Evolutionary conservation across 257 asterid genomes (phyloP).

Genomic region (Solanum dulcamara): DNA sequence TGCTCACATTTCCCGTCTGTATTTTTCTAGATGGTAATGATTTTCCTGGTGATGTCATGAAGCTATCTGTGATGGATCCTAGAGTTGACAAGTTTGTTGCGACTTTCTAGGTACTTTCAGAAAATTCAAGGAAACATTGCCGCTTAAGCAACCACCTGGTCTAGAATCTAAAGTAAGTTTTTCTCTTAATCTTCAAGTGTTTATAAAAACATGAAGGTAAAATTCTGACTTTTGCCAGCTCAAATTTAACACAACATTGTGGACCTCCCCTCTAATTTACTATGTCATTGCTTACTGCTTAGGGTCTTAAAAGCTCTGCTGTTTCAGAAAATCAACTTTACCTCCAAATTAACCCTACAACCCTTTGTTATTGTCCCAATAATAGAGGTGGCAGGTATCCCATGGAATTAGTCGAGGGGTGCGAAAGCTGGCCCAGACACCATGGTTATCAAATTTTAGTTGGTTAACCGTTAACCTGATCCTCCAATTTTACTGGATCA

Average conservation of each 20-base stretch:
- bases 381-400: too few relatives aligned
- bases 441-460: too few relatives aligned
- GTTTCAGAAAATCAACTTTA: background rate
- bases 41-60: background rate
- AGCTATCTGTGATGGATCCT: background rate
- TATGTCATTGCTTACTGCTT: background rate
- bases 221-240: background rate
- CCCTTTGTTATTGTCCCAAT: background rate
- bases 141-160: constrained; percentile 32
- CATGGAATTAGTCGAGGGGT: too few relatives aligned
- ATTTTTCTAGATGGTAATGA: background rate
- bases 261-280: background rate
- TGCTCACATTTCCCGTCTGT: background rate
- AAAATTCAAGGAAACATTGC: constrained; percentile 85
- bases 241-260: background rate
- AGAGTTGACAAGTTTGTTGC: background rate
- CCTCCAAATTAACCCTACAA: background rate
- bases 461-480: background rate
- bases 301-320: background rate
- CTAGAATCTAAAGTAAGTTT: constrained; percentile 47
- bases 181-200: background rate
- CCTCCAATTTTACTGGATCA: background rate
- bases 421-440: too few relatives aligned
- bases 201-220: background rate
- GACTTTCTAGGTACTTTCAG: constrained; percentile 66